A percentile compares a stretch with the other conserved stretches of the same genome.
Conservation (phyloP, 495 filamentous ascomycete genomes). For the Xylaria scruposa region DNA sequence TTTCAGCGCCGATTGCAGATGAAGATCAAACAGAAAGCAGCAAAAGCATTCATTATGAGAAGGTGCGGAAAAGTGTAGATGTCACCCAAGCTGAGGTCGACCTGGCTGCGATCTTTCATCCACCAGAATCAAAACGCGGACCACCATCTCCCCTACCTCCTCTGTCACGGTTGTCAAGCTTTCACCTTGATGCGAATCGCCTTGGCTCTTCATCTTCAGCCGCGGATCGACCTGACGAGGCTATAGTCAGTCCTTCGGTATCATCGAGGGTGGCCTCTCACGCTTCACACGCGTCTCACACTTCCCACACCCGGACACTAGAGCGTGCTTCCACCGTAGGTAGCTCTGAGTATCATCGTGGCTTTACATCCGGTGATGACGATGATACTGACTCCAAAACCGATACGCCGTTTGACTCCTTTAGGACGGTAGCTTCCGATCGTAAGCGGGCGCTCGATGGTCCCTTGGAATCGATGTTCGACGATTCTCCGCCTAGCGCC, state of each 20-base stretch:
- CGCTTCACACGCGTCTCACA: slow-evolving; percentile 40
- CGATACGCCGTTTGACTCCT: slow-evolving; percentile 90
- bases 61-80: slow-evolving; percentile 30
- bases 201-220: slow-evolving; percentile 47
- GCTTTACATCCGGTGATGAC: slow-evolving; percentile 78
- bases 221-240: slow-evolving; percentile 31
- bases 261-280: slow-evolving; percentile 46
- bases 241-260: slow-evolving; percentile 19
- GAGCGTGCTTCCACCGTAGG: slow-evolving; percentile 83
- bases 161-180: slow-evolving; percentile 61
- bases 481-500: slow-evolving; percentile 68
- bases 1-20: slow-evolving; percentile 49
- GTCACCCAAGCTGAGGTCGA: slow-evolving; percentile 32
- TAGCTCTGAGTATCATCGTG: slow-evolving; percentile 82
- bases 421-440: slow-evolving; percentile 79
- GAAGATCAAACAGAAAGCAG: slow-evolving; percentile 11
- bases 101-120: slow-evolving; percentile 35
- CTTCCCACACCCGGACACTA: slow-evolving; percentile 52
- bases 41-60: slow-evolving; percentile 17
- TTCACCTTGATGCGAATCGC: slow-evolving; percentile 60
- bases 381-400: slow-evolving; percentile 87
- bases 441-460: slow-evolving; percentile 58
- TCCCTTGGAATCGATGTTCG: slow-evolving; percentile 86
- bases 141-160: slow-evolving; percentile 64
- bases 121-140: slow-evolving; percentile 51